Evolutionary conservation across 2,329 filamentous ascomycete genomes (phyloP).

Genomic region (Malbranchea cinnamomea): DNA sequence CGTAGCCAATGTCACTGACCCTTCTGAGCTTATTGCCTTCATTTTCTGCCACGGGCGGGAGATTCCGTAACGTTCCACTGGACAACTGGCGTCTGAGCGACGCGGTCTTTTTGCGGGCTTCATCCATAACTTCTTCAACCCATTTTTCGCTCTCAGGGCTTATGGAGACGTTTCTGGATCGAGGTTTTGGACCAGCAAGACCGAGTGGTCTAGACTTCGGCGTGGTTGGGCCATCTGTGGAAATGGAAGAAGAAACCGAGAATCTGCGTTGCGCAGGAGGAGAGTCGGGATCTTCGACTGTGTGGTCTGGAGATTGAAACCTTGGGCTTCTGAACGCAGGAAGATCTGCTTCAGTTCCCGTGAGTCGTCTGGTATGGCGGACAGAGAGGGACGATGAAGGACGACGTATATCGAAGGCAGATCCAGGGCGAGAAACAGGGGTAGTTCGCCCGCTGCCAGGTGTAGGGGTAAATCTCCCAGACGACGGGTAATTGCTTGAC

Average conservation of each 20-base stretch:
- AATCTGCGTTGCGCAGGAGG: slow-evolving; percentile 18
- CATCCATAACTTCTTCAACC: slow-evolving; percentile 32
- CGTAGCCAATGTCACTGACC: slow-evolving; percentile 25
- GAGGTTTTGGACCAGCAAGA: slow-evolving; percentile 30
- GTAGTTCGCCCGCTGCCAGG: slow-evolving; percentile 17
- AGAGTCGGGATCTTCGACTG: too few relatives aligned
- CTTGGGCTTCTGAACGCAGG: too few relatives aligned
- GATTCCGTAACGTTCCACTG: slow-evolving; percentile 7
- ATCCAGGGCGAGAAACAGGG: slow-evolving; percentile 22
- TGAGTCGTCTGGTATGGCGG: slow-evolving; percentile 23
- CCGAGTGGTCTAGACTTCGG: slow-evolving; percentile 24
- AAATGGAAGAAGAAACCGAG: slow-evolving; percentile 25
- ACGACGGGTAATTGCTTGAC: slow-evolving; percentile 10
- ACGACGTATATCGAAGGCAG: slow-evolving; percentile 21
- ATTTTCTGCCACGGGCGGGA: slow-evolving; percentile 2
- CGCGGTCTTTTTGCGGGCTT: slow-evolving; percentile 26
- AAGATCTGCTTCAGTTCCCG: slow-evolving; percentile 17
- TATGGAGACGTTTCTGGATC: slow-evolving; percentile 25
- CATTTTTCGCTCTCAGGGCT: slow-evolving; percentile 32
- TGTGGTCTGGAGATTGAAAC: too few relatives aligned
- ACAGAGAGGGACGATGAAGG: slow-evolving; percentile 25
- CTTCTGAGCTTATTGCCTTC: slow-evolving; percentile 14
- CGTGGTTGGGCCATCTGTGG: slow-evolving; percentile 17
- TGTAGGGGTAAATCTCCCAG: slow-evolving; percentile 5
- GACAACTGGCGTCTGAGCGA: slow-evolving; percentile 16